Conservation (phyloP, 805 yeast species). For the Lipomyces mesembrius region DNA sequence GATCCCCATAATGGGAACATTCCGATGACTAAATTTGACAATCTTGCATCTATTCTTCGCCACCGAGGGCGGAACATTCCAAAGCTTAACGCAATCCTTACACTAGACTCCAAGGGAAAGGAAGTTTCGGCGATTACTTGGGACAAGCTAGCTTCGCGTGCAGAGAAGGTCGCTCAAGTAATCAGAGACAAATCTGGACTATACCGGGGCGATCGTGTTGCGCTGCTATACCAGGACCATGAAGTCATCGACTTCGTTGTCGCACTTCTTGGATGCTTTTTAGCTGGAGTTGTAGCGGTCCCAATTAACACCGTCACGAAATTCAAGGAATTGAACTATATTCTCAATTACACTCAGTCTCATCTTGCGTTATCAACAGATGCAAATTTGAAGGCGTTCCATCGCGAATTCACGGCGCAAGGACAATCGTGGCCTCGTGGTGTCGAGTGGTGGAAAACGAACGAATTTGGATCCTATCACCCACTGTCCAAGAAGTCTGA, state of each 20-base stretch:
- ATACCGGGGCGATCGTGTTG: slow-evolving; percentile 81
- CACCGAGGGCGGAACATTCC: slow-evolving; percentile 69
- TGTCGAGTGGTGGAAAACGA: slow-evolving; percentile 77
- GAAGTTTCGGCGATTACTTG: slow-evolving; percentile 78
- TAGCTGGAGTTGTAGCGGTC: slow-evolving; percentile 93
- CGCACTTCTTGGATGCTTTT: slow-evolving; percentile 86
- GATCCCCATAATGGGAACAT: slow-evolving; percentile 47
- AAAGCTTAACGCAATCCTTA: slow-evolving; percentile 71
- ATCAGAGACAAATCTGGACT: slow-evolving; percentile 73
- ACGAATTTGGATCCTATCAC: slow-evolving; percentile 78
- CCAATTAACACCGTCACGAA: slow-evolving; percentile 76
- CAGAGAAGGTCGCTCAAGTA: slow-evolving; percentile 87
- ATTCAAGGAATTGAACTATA: slow-evolving; percentile 68
- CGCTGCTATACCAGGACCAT: slow-evolving; percentile 77
- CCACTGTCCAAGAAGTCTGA: slow-evolving; percentile 60
- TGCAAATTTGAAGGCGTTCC: slow-evolving; percentile 72
- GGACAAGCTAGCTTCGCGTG: slow-evolving; percentile 82
- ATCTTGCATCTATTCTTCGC: slow-evolving; percentile 71
- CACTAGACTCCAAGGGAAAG: slow-evolving; percentile 79
- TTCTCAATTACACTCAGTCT: slow-evolving; percentile 73
- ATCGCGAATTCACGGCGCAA: slow-evolving; percentile 57
- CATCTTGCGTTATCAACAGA: slow-evolving; percentile 83
- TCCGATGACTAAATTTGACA: slow-evolving; percentile 52
- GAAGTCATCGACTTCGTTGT: slow-evolving; percentile 86
- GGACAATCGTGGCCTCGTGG: slow-evolving; percentile 72